Evolutionary conservation across 2,329 filamentous ascomycete species (phyloP).

Genomic region (Aureobasidium uvarum): DNA sequence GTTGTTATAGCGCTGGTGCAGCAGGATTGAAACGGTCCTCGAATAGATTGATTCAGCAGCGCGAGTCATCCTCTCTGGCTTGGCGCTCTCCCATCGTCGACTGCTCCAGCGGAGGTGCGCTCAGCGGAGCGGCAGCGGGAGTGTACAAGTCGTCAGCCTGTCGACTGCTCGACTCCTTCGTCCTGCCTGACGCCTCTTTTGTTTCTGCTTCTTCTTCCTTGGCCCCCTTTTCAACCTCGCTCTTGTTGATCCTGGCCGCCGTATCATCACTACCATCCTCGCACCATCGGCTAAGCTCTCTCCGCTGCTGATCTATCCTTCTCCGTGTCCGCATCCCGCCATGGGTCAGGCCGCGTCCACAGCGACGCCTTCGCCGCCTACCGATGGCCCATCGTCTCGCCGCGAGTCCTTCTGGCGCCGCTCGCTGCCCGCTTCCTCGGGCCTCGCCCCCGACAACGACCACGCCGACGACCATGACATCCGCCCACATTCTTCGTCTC

Average conservation of each 20-base stretch:
- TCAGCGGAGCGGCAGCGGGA: neutral
- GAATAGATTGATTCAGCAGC: constrained; percentile 3
- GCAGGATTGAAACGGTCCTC: constrained; percentile 1
- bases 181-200: neutral
- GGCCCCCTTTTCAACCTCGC: neutral
- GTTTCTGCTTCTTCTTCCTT: neutral
- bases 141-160: constrained; percentile 7
- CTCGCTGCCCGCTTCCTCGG: constrained; percentile 21
- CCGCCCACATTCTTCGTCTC: neutral
- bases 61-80: neutral
- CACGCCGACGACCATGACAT: neutral
- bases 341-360: constrained; percentile 39
- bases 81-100: neutral
- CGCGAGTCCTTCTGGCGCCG: constrained; percentile 27
- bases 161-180: neutral
- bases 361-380: constrained; percentile 20
- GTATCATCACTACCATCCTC: neutral
- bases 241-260: neutral
- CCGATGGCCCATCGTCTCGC: constrained; percentile 7
- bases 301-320: constrained; percentile 2
- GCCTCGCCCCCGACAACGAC: neutral
- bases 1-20: neutral
- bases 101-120: too few species aligned
- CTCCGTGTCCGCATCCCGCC: constrained; percentile 4
- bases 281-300: neutral